These are phyloP conservation scores for Ustilago lituana DNA, from an alignment of 1,284 basidiomycete species.

Conservation along the genomic window DNA sequence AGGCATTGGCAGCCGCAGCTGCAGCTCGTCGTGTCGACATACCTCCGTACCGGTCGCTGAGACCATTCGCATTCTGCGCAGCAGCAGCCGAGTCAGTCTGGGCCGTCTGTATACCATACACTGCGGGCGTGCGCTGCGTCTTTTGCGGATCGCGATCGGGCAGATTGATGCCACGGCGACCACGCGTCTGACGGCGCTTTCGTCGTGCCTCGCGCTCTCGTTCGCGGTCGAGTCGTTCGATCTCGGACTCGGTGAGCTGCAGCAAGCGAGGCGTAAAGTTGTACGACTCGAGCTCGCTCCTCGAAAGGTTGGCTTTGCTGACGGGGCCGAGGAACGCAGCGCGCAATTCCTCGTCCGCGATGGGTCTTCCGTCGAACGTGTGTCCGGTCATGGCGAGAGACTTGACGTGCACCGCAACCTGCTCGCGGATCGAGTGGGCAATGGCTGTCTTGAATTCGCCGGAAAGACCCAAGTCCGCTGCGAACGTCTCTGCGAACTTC, in stretches of 20 bases:
- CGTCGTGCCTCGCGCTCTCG: constrained; percentile 89
- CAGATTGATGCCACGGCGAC: constrained; percentile 84
- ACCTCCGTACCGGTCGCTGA: constrained; percentile 43
- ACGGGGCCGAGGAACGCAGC: constrained; percentile 86
- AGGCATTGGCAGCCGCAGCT: constrained; percentile 59
- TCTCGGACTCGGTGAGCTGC: constrained; percentile 86
- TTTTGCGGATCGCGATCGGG: constrained; percentile 92
- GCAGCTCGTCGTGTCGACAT: constrained; percentile 56
- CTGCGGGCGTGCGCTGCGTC: constrained; percentile 76
- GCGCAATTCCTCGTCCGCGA: constrained; percentile 91
- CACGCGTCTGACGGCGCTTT: constrained; percentile 84
- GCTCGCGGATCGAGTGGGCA: constrained; percentile 93
- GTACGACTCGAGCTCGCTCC: constrained; percentile 75
- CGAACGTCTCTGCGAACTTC: constrained; percentile 88
- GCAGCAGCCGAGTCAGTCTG: constrained; percentile 31
- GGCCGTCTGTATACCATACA: constrained; percentile 62
- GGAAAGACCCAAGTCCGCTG: constrained; percentile 84
- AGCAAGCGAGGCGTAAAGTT: constrained; percentile 86
- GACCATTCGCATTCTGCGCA: constrained; percentile 24
- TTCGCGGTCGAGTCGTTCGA: constrained; percentile 86
- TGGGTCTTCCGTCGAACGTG: constrained; percentile 78
- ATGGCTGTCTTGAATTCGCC: constrained; percentile 92
- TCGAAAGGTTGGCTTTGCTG: constrained; percentile 60
- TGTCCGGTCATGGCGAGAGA: constrained; percentile 91
- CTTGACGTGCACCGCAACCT: constrained; percentile 89